Evolutionary conservation across 805 yeast species (phyloP).

Genomic region (Candida dajiaensis): DNA sequence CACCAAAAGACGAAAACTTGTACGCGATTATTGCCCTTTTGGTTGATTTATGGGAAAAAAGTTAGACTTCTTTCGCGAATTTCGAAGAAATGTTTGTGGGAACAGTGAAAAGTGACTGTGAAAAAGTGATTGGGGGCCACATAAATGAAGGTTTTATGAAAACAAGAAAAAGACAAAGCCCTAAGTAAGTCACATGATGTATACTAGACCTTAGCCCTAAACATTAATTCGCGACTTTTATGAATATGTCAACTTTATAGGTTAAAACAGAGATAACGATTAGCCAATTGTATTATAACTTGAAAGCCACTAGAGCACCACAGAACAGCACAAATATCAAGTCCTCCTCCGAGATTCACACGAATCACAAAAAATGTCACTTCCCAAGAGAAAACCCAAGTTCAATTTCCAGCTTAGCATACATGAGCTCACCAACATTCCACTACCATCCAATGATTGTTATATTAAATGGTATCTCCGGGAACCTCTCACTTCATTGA

Average conservation of each 20-base stretch:
- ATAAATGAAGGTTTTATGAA: background rate
- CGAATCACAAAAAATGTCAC: background rate
- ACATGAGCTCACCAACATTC: constrained; percentile 75
- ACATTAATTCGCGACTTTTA: background rate
- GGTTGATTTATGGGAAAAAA: background rate
- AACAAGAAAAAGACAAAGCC: background rate
- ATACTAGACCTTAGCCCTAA: too few relatives aligned
- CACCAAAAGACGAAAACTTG: background rate
- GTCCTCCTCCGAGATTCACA: too few relatives aligned
- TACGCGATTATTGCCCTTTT: background rate
- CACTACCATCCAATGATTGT: constrained; percentile 68
- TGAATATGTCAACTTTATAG: background rate
- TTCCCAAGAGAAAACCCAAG: constrained; percentile 40
- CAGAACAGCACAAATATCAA: too few relatives aligned
- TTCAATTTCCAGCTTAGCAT: constrained; percentile 56
- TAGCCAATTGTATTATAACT: too few relatives aligned
- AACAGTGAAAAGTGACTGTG: background rate
- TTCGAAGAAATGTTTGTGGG: background rate
- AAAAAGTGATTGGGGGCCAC: background rate
- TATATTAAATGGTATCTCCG: constrained; percentile 57
- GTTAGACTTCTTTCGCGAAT: background rate
- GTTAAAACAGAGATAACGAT: too few relatives aligned
- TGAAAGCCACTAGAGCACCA: too few relatives aligned
- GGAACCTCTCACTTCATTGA: constrained; percentile 35
- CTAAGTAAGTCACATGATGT: background rate